Conservation (phyloP, 345 rosid genomes). For the Nasturtium officinale region DNA sequence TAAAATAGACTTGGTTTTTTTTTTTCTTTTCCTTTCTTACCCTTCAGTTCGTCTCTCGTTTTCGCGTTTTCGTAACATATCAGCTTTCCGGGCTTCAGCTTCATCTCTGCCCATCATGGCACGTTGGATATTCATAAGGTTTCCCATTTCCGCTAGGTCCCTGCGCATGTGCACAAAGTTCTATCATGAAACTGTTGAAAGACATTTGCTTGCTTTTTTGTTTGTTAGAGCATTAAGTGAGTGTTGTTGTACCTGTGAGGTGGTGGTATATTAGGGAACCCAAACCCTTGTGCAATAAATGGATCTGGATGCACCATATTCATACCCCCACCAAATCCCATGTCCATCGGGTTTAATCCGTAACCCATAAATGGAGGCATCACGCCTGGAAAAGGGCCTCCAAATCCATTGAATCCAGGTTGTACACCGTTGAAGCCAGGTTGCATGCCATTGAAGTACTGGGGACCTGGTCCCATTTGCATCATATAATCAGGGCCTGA, state of each 20-base stretch:
- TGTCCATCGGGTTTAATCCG: conserved; percentile 42
- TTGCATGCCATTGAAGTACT: conserved; percentile 62
- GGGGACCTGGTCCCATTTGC: conserved; percentile 79
- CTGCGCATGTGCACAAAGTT: conserved; percentile 42
- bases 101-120: conserved; percentile 94
- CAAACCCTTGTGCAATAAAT: conserved; percentile 45
- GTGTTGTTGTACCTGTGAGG: conserved; percentile 39
- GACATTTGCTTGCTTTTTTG: background rate
- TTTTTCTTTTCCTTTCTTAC: conserved; percentile 51
- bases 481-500: conserved; percentile 84
- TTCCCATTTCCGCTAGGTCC: conserved; percentile 82
- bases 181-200: background rate
- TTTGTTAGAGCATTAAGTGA: conserved; percentile 1
- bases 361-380: conserved; percentile 45
- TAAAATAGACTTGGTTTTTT: too few species aligned
- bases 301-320: conserved; percentile 49
- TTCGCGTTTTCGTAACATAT: conserved; percentile 81
- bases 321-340: conserved; percentile 44
- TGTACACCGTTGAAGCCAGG: conserved; percentile 47
- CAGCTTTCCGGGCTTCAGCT: conserved; percentile 87
- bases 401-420: conserved; percentile 42
- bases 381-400: conserved; percentile 43
- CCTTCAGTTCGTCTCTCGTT: conserved; percentile 76
- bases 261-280: conserved; percentile 46
- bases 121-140: conserved; percentile 75